Percentiles rank a stretch among this genome's conserved stretches.
Evolutionary conservation across 1,284 basidiomycete genomes (phyloP).

Genomic region (Cryptococcus sp.): DNA sequence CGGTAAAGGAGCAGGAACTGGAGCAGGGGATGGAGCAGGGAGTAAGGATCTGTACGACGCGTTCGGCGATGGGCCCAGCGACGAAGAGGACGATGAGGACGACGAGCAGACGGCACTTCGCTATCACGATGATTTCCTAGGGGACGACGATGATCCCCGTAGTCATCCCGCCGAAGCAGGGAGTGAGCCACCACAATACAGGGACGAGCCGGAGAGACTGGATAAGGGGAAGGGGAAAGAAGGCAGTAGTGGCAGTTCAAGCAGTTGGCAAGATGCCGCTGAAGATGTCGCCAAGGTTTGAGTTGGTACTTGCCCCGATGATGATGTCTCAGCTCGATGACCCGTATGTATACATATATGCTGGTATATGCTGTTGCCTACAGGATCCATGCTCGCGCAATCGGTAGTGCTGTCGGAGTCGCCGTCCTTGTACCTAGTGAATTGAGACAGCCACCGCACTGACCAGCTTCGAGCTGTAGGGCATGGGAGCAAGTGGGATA

Average conservation of each 20-base stretch:
- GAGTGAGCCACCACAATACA: constrained; percentile 21
- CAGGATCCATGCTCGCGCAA: no score
- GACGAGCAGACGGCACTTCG: constrained; percentile 39
- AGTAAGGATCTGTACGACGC: constrained; percentile 84
- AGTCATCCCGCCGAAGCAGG: constrained; percentile 8
- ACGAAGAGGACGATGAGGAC: constrained; percentile 36
- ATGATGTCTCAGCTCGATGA: no score
- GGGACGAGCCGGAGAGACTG: constrained; percentile 27
- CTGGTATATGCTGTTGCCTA: no score
- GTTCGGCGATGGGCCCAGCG: constrained; percentile 67
- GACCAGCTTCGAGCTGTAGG: no score
- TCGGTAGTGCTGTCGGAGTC: no score
- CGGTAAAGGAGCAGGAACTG: constrained; percentile 49
- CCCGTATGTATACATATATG: no score
- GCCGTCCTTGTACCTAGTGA: no score
- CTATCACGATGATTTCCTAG: constrained; percentile 54
- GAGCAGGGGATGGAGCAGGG: constrained; percentile 49
- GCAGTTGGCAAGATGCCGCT: constrained; percentile 50
- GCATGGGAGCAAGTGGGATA: no score
- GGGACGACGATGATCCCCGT: constrained; percentile 41
- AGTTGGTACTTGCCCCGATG: neutral
- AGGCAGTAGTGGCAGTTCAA: constrained; percentile 29
- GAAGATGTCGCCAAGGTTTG: constrained; percentile 30
- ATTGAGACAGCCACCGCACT: no score
- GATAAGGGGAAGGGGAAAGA: constrained; percentile 6